Evolutionary conservation across 2,329 filamentous ascomycete species (phyloP), one percentile per base, ranked within the genome.

Genomic region (Venturia effusa): DNA sequence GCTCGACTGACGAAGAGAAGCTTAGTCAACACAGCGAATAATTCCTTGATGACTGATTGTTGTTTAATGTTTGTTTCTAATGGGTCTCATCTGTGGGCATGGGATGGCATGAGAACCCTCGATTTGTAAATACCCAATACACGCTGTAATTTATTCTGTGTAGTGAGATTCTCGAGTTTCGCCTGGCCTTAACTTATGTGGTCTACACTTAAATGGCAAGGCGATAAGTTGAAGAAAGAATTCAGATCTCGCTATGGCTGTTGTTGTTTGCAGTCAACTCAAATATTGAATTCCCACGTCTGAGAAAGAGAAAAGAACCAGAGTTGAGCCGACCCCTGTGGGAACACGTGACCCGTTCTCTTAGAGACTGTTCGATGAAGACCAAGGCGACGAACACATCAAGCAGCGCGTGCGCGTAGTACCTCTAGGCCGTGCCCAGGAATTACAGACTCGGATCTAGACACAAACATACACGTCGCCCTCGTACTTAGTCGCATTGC

Each of bases 1-100:
- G 48, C 19, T 17, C 15, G 7, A 51, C 19, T 7, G 61, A 63
- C 39, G 61, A 59, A 30, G 61, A 63, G 61, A 62, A 62, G 60
- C 37, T 39, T 11, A 37, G 24, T 17, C 22, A 37, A 30, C 22
- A 61, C n/a, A 61, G 40, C 59, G 59, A 32, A 41, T 62, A 17
- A 57, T 27, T 24, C 22, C 11, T 15, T 10, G 4, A 57, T 11
- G 8, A 30, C 7, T n/a, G 27, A 34, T n/a, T n/a, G 27, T 34
- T 30, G 51, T 57, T 34, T 37, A 34, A 57, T 57, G 51, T 57
- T 57, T 57, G 51, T n/a, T 57, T 17, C 17, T 57, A 57, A 34
- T 57, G 30, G 6, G 19, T 27, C 10, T 22, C 15, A 15, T 8
- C 13, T 24, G 43, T 22, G 1, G 22, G 8, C 11, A 24, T 48